Base-by-base conservation (phyloP, 2,329 filamentous ascomycete species). In the Anthostomella pinea region DNA sequence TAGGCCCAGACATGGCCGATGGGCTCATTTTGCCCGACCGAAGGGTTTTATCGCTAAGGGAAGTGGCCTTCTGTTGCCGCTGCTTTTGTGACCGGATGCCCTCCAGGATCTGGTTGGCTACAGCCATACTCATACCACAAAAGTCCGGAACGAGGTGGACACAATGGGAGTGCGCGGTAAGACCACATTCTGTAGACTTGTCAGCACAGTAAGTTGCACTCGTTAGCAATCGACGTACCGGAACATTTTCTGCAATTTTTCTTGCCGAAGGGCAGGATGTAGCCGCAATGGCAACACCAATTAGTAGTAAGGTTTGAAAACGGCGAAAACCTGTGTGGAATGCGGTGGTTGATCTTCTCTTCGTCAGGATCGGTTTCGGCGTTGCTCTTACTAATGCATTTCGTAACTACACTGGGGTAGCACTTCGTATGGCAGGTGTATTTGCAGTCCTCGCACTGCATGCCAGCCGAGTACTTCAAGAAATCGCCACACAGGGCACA, bases 361-460 rank as follows among this genome's bases (percentile, higher is more conserved):
- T 98, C 93, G 65, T 98, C 93, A 15, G 93, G 91, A 62, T 98
- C 93, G 5, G 88, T 95, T 64, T 98, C 93, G 47, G 93, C 91
- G 60, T 98, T 98, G 46, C 91, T 96, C 65, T 98, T 97, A 69
- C 91, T 97, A 65, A 98, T 98, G 69, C 93, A 98, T 67, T 98
- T 98, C 47, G 93, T 98, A 53, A 98, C 93, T 30, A 98, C 93
- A 63, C 90, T 95, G 11, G 80, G 70, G 65, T 97, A 98, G 63
- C 93, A 98, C 67, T 97, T 96, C 55, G 88, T 91, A 66, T 98
- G 93, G 66, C 93, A 98, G 24, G 91, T 97, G 68, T 97, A 97
- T 68, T 97, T 97, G 84, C 93, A 98, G 67, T 98, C 93, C 49
- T 94, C 87, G 65, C 93, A 98, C 68, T 98, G 93, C 91, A 98